Percentiles rank a stretch among this genome's conserved stretches.
Conservation (phyloP, 495 filamentous ascomycete genomes). For the Viridothelium virens region DNA sequence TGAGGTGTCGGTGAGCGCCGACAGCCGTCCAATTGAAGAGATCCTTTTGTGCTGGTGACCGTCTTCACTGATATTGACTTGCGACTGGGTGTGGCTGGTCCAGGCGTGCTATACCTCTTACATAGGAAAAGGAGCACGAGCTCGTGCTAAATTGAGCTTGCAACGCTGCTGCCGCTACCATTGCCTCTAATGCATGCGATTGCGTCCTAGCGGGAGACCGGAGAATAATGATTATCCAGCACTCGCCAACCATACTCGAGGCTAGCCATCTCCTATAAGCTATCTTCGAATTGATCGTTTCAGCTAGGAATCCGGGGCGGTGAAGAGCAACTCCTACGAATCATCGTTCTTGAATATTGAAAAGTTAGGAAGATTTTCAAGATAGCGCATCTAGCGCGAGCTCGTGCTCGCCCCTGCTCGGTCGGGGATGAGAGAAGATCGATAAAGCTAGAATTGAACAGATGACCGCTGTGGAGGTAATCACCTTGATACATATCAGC, state of each 20-base stretch:
- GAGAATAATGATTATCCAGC: too few relatives aligned
- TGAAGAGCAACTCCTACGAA: neutral
- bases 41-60: neutral
- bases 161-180: conserved; percentile 1
- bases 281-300: neutral
- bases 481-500: too few relatives aligned
- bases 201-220: neutral
- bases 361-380: too few relatives aligned
- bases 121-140: neutral
- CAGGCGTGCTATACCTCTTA: too few relatives aligned
- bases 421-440: too few relatives aligned
- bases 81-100: conserved; percentile 2
- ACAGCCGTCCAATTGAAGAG: neutral
- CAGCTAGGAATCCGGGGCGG: neutral
- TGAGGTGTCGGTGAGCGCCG: neutral
- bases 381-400: too few relatives aligned
- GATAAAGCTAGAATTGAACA: too few relatives aligned
- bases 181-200: neutral
- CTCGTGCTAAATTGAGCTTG: neutral
- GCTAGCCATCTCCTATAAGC: neutral
- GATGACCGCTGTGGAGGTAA: too few relatives aligned
- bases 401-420: too few relatives aligned
- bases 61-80: neutral
- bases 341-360: neutral
- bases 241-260: too few relatives aligned